Percentiles rank a stretch among this genome's conserved stretches.
Conservation (phyloP, 1,284 basidiomycete genomes). For the Heterobasidion irregulare region DNA sequence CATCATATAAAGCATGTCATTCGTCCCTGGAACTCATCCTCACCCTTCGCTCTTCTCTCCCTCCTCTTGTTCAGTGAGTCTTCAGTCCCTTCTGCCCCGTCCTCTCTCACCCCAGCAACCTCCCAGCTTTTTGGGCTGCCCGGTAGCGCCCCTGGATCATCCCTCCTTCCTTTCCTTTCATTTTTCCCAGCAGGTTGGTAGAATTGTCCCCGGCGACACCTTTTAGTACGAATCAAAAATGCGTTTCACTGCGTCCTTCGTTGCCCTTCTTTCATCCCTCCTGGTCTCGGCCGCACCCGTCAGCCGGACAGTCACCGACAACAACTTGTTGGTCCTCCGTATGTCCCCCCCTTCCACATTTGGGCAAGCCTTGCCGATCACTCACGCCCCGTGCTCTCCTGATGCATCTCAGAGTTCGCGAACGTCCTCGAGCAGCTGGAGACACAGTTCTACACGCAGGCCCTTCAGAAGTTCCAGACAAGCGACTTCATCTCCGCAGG, state of each 20-base stretch:
- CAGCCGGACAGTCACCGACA: slow-evolving; percentile 28
- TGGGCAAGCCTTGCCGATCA: background rate
- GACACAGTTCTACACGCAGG: slow-evolving; percentile 60
- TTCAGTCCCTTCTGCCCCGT: background rate
- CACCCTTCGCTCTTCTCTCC: background rate
- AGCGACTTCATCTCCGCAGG: slow-evolving; percentile 65
- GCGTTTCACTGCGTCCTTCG: slow-evolving; percentile 33
- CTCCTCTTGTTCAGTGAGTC: slow-evolving; percentile 2
- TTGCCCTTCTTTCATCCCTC: slow-evolving; percentile 37
- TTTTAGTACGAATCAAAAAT: slow-evolving; percentile 27
- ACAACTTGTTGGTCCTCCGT: slow-evolving; percentile 56
- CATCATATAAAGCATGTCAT: slow-evolving; percentile 3
- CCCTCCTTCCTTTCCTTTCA: slow-evolving; percentile 34
- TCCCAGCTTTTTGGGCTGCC: slow-evolving; percentile 46
- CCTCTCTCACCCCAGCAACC: background rate
- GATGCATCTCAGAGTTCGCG: slow-evolving; percentile 51
- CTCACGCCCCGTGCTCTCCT: background rate
- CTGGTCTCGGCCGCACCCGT: slow-evolving; percentile 45
- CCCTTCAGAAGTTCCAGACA: slow-evolving; percentile 55
- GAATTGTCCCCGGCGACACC: slow-evolving; percentile 29
- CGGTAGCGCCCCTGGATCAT: slow-evolving; percentile 56
- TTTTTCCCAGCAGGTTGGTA: slow-evolving; percentile 31
- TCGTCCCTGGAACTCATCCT: background rate
- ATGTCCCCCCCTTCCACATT: slow-evolving; percentile 20
- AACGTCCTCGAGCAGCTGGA: slow-evolving; percentile 70